These are phyloP conservation scores for Cucurbita maxima DNA, from an alignment of 306 rosid genomes.

Conservation along the genomic window DNA sequence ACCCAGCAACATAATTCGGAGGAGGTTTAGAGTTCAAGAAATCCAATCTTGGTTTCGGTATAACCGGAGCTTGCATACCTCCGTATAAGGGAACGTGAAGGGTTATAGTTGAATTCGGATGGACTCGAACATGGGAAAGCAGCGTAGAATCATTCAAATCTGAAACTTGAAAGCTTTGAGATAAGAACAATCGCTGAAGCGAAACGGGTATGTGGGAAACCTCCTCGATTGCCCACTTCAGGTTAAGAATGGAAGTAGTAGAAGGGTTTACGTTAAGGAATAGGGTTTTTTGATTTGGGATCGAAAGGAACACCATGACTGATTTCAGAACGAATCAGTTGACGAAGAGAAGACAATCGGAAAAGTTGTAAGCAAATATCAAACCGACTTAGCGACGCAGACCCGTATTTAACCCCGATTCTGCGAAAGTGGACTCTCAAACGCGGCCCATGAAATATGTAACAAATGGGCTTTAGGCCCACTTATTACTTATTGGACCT, in stretches of 20 bases:
- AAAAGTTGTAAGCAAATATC: not conserved
- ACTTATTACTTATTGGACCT: not conserved
- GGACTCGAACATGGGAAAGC: constrained; percentile 38
- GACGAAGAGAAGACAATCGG: not conserved
- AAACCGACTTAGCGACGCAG: not conserved
- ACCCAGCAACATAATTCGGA: constrained; percentile 70
- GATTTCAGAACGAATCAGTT: not conserved
- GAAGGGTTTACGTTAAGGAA: constrained; percentile 36
- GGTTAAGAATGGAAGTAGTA: constrained; percentile 38
- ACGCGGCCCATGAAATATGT: not conserved
- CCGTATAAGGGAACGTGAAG: constrained; percentile 23
- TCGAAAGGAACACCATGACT: constrained; percentile 47
- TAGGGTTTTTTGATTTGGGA: constrained; percentile 43
- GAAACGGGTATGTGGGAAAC: constrained; percentile 27
- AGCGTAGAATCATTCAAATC: constrained; percentile 17
- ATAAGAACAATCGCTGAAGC: constrained; percentile 46
- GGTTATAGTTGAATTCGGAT: constrained; percentile 26
- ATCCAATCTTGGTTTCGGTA: constrained; percentile 60
- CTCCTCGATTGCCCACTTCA: constrained; percentile 38
- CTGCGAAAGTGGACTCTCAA: not conserved
- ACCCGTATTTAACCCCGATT: not conserved
- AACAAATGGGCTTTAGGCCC: not conserved
- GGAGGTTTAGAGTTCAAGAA: constrained; percentile 80
- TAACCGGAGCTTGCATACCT: constrained; percentile 32
- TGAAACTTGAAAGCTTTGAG: constrained; percentile 31